Conservation (phyloP, 176 grass and related monocot species). For the Avena sativa region DNA sequence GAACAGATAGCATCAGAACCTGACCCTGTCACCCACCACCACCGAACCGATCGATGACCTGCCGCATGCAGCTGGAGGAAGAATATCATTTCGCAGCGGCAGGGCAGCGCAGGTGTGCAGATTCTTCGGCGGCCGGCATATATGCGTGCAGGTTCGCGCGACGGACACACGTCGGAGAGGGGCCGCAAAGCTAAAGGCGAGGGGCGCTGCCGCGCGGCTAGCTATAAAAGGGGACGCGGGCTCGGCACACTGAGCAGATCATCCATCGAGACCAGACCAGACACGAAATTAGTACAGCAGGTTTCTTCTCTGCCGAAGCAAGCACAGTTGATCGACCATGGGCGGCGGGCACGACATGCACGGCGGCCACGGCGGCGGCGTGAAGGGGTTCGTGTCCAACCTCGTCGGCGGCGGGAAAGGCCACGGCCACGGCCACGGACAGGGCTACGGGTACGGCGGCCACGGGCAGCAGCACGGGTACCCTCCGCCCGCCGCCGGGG, state of each 20-base stretch:
- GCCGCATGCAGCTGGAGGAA: conserved; percentile 3
- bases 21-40: neutral
- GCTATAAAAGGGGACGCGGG: neutral
- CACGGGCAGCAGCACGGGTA: conserved; percentile 18
- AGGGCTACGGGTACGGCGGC: neutral
- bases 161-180: conserved; percentile 6
- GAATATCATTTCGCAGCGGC: neutral
- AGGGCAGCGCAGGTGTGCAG: neutral
- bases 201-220: neutral
- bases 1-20: neutral
- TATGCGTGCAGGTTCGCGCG: neutral
- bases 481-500: conserved; percentile 37
- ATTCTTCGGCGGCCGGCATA: neutral
- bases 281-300: neutral
- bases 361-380: conserved; percentile 36
- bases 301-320: neutral
- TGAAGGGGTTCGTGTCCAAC: conserved; percentile 50
- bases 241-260: neutral
- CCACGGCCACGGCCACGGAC: neutral
- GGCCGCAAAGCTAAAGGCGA: neutral
- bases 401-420: conserved; percentile 35
- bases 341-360: conserved; percentile 55
- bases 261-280: neutral
- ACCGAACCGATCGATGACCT: neutral
- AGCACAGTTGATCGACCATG: neutral